phyloP scores from a whole-genome alignment of 2,329 filamentous ascomycete species.

The Triangularia setosa region DNA sequence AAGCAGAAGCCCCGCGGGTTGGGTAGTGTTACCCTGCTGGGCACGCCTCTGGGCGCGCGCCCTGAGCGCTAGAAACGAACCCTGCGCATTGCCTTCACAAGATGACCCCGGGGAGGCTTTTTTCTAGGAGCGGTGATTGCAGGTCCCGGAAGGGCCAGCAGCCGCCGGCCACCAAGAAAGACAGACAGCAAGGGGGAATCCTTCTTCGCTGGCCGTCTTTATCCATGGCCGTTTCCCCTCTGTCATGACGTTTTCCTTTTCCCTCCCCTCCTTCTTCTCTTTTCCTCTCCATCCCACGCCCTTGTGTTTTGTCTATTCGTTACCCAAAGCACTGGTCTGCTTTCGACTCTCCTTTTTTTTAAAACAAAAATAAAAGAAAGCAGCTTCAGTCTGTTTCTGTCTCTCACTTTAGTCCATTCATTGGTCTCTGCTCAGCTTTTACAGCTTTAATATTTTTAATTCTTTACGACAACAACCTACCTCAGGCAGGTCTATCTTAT shows the following conservation, averaged over 20 bases:
- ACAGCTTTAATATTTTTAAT: slow-evolving; percentile 28
- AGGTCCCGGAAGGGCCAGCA: slow-evolving; percentile 27
- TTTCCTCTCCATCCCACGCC: slow-evolving; percentile 18
- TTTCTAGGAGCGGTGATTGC: slow-evolving; percentile 14
- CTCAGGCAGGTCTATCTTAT: slow-evolving; percentile 18
- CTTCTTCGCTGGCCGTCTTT: slow-evolving; percentile 27
- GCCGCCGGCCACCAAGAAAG: slow-evolving; percentile 22
- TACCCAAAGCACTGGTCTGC: slow-evolving; percentile 50
- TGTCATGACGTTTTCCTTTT: slow-evolving; percentile 11
- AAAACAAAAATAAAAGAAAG: slow-evolving; percentile 16
- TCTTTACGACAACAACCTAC: slow-evolving; percentile 12
- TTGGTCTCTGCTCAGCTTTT: slow-evolving; percentile 11
- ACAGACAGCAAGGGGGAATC: slow-evolving; percentile 2
- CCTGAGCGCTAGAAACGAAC: slow-evolving; percentile 9
- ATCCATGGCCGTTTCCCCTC: slow-evolving; percentile 26
- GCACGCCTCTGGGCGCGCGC: no score
- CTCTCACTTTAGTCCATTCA: slow-evolving; percentile 3
- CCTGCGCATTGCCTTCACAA: background rate
- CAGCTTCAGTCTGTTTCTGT: slow-evolving; percentile 24
- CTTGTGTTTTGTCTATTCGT: slow-evolving; percentile 29
- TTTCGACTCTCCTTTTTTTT: slow-evolving; percentile 32
- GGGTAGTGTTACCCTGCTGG: slow-evolving; percentile 1
- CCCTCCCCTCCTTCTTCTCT: slow-evolving; percentile 9
- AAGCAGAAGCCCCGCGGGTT: background rate
- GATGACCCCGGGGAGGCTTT: background rate